A percentile compares a stretch with the other conserved stretches of the same genome.
Evolutionary conservation across 306 rosid genomes (phyloP).

Genomic region (Cicer cuneatum): DNA sequence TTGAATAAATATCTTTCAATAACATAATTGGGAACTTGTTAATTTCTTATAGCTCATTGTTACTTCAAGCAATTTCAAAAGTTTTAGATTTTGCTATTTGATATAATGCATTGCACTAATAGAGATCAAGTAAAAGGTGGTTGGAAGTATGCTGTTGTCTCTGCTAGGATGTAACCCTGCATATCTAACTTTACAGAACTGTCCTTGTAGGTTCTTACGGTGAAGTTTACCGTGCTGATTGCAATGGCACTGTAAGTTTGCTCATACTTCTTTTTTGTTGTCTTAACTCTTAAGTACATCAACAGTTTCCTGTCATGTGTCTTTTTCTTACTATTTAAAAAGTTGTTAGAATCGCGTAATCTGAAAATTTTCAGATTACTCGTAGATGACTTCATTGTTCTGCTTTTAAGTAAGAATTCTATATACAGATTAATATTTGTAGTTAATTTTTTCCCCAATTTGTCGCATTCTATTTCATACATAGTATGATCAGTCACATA

Average conservation of each 20-base stretch:
- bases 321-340: slow-evolving; percentile 15
- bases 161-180: slow-evolving; percentile 33
- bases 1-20: slow-evolving; percentile 21
- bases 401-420: slow-evolving; percentile 27
- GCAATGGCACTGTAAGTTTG: slow-evolving; percentile 94
- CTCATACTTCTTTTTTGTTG: slow-evolving; percentile 14
- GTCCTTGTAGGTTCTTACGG: slow-evolving; percentile 69
- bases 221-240: slow-evolving; percentile 89
- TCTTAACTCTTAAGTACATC: slow-evolving; percentile 17
- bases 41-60: slow-evolving; percentile 4
- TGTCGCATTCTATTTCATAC: slow-evolving; percentile 16
- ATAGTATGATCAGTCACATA: slow-evolving; percentile 16
- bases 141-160: slow-evolving; percentile 17
- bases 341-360: slow-evolving; percentile 10
- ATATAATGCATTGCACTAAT: slow-evolving; percentile 10
- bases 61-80: slow-evolving; percentile 13
- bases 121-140: slow-evolving; percentile 10
- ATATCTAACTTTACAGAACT: slow-evolving; percentile 33
- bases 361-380: slow-evolving; percentile 20
- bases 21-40: slow-evolving; percentile 25
- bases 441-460: background rate
- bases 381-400: slow-evolving; percentile 32
- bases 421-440: slow-evolving; percentile 37
- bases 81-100: slow-evolving; percentile 30
- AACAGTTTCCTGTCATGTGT: slow-evolving; percentile 29